phyloP scores from a whole-genome alignment of 2,329 filamentous ascomycete species.

The Karstenula rhodostoma region DNA sequence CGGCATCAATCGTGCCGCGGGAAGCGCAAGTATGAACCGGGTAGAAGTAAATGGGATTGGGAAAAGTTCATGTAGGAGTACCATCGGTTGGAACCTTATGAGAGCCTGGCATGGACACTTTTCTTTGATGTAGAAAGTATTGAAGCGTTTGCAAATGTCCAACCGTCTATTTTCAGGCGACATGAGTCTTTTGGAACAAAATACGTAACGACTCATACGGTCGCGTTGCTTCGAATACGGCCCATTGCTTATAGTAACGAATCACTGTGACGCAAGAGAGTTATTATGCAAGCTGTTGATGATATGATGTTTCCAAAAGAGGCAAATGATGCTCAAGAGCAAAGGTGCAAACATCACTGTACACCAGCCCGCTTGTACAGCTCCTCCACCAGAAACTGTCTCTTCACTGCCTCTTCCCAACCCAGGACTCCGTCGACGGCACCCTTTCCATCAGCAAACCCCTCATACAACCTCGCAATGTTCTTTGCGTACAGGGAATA shows the following conservation, averaged over 20 bases:
- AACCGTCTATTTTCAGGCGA: background rate
- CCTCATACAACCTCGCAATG: slow-evolving; percentile 64
- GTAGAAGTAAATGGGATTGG: background rate
- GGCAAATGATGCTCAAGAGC: background rate
- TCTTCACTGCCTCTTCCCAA: slow-evolving; percentile 20
- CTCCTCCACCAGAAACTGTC: slow-evolving; percentile 21
- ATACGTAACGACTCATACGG: too few relatives aligned
- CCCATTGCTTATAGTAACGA: too few relatives aligned
- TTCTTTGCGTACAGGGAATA: slow-evolving; percentile 51
- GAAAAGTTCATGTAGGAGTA: slow-evolving; percentile 17
- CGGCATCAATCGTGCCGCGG: background rate
- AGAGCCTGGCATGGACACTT: background rate
- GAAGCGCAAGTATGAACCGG: background rate
- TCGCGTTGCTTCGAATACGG: too few relatives aligned
- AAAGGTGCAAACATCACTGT: background rate
- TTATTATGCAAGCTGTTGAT: too few relatives aligned
- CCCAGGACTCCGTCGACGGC: slow-evolving; percentile 20
- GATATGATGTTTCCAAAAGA: too few relatives aligned
- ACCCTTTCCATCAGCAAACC: slow-evolving; percentile 52
- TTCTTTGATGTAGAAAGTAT: slow-evolving; percentile 18
- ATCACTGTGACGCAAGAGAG: too few relatives aligned
- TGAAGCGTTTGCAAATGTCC: background rate
- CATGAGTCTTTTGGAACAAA: too few relatives aligned
- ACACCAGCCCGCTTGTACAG: slow-evolving; percentile 23
- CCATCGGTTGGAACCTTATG: slow-evolving; percentile 1